phyloP scores from a whole-genome alignment of 129 eudicot species.

The Erigeron canadensis region DNA sequence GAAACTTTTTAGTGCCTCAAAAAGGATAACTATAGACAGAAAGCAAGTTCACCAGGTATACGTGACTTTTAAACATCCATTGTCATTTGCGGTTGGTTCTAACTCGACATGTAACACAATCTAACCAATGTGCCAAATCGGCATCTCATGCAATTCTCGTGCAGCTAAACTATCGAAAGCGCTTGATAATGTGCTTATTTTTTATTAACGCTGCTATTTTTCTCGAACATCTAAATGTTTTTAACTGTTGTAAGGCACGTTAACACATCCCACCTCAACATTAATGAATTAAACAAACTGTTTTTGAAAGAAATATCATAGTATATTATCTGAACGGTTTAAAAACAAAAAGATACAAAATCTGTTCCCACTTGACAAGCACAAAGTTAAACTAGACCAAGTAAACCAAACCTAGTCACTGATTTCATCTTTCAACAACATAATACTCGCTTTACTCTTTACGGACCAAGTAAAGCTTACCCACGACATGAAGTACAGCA shows the following conservation, averaged over 20 bases:
- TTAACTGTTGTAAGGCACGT: neutral
- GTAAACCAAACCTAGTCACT: conserved; percentile 18
- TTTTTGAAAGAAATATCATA: neutral
- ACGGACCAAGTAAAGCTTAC: conserved; percentile 51
- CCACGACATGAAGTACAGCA: conserved; percentile 54
- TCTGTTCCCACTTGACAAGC: conserved; percentile 12
- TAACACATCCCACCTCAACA: conserved; percentile 2
- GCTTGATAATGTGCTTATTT: no score
- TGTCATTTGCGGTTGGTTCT: no score
- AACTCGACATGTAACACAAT: no score
- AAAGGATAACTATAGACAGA: no score
- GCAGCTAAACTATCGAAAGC: no score
- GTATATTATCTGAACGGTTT: neutral
- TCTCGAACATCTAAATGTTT: no score
- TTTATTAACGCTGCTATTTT: no score
- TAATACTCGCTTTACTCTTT: conserved; percentile 28
- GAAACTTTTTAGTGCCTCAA: no score
- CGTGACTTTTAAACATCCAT: no score
- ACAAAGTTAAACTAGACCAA: conserved; percentile 32
- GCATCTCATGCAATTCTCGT: no score
- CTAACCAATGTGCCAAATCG: no score
- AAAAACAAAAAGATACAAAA: neutral
- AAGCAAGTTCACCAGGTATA: no score
- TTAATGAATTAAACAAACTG: neutral
- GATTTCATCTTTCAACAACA: conserved; percentile 12